Base-by-base conservation (phyloP, 108 stramenopile genomes). In the Discostella stelligeroides region DNA sequence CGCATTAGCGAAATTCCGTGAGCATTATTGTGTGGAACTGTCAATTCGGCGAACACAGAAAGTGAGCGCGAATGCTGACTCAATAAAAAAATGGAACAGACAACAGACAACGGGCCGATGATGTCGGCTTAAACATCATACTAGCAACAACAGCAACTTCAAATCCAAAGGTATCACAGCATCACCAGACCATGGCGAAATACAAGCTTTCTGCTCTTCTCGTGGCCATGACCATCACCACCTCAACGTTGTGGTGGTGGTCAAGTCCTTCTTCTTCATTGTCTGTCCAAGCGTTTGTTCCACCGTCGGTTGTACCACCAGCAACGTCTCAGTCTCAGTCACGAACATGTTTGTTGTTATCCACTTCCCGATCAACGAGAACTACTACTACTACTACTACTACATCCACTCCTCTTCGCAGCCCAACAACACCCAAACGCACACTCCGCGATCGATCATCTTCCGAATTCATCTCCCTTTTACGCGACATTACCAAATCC, bases 401-500 rank as follows among this genome's bases (percentile, higher is more conserved):
- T 1, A 5, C 71, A n/a, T n/a, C n/a, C n/a, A n/a, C n/a, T n/a
- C n/a, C n/a, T n/a, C n/a, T n/a, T 2, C 10, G 79, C 57, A 83
- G 72, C 11, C 7, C 72, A 34, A 21, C 51, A 14, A 82, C 81
- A 15, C 42, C 70, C 7, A 90, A 87, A 56, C 81, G 83, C 25
- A 80, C 81, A n/a, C 54, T 94, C 5, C 55, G 60, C 7, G 92
- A 94, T 72, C 85, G 92, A 18, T 82, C 90, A 14, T 84, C 69
- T 46, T 79, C 86, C 63, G 92, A 94, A 81, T 60, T 81, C 5
- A 37, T 72, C 14, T 79, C 77, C n/a, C 72, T 94, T 25, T 60
- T 94, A 24, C 85, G 85, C 46, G 92, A 94, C 60, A 81, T 94
- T 37, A 53, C 86, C 24, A 66, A 81, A 51, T 86, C 92, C 13